Evolutionary conservation across 805 yeast species (phyloP), one percentile per base, ranked within the genome.

Genomic region (Cephaloascus fragrans): DNA sequence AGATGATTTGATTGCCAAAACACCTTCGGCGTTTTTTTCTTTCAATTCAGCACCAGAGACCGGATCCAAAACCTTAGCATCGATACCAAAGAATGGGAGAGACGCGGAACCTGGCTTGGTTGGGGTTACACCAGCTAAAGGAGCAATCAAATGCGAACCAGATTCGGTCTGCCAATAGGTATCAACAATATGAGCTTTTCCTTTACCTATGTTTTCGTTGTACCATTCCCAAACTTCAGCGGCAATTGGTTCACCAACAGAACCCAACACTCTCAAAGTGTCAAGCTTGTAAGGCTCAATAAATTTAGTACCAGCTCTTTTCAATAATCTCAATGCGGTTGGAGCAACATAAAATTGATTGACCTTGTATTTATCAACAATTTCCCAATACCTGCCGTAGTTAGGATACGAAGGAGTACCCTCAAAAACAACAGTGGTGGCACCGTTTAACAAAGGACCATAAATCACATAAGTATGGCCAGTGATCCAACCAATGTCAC

Each of bases 141-240:
- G 88, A 32, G 88, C 73, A 43, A 84, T 75, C 55, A 84, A 65
- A 55, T 83, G 93, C 36, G 89, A 77, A 35, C 93, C 93, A 14
- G 86, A 76, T 61, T 84, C 95, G 3, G 95, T 84, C 67, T 83
- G 89, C 94, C 94, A 84, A 69, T 83, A 83, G 29, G 95, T 84
- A 61, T 84, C 95, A 52, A 81, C 69, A 45, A 84, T 75, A 56
- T 83, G 81, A 51, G 83, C 75, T 57, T 80, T 66, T 39, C 75
- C 73, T 55, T 75, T 73, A 51, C 90, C 93, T 50, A 83, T 75
- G 49, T 72, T 67, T 46, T 79, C 81, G 53, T 76, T 74, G 58
- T 81, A 83, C 93, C 93, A 83, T 56, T 82, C 87, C 93, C 93
- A 83, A 45, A 83, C 80, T 52, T 83, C 93, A 32, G 88, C 81